These are phyloP conservation scores for Aulographum hederae DNA, from an alignment of 2,329 filamentous ascomycete species.

Conservation along the genomic window DNA sequence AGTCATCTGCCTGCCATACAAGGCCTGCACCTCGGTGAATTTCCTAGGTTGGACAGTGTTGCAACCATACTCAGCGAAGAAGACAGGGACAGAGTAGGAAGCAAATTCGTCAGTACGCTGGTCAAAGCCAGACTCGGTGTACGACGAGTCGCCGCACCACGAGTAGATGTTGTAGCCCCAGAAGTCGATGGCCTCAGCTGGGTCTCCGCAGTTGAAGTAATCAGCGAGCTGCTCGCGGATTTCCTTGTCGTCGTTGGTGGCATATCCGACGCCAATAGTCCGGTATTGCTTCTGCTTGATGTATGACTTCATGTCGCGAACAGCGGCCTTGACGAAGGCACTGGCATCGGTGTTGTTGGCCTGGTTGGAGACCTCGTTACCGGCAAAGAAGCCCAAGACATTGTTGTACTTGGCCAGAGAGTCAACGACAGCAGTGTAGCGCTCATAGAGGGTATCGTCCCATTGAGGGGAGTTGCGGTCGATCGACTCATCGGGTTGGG, in stretches of 20 bases:
- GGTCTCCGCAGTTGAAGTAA: conserved; percentile 84
- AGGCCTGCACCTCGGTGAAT: conserved; percentile 69
- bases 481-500: conserved; percentile 67
- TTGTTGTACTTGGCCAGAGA: conserved; percentile 69
- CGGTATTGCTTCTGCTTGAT: conserved; percentile 68
- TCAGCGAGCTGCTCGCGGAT: conserved; percentile 69
- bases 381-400: conserved; percentile 92
- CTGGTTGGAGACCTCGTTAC: conserved; percentile 90
- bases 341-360: conserved; percentile 77
- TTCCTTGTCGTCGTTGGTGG: conserved; percentile 76
- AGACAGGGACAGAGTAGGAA: conserved; percentile 81
- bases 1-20: conserved; percentile 71
- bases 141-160: conserved; percentile 82
- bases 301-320: conserved; percentile 89
- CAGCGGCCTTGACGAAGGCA: conserved; percentile 92
- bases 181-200: conserved; percentile 63
- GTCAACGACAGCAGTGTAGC: conserved; percentile 75
- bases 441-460: conserved; percentile 58
- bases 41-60: conserved; percentile 54
- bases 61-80: conserved; percentile 98
- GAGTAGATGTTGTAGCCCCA: conserved; percentile 99
- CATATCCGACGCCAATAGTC: conserved; percentile 77
- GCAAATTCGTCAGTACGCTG: conserved; percentile 71
- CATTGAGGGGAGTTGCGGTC: conserved; percentile 63
- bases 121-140: conserved; percentile 59